phyloP scores from a whole-genome alignment of 1,139 yeast species.

The Petasospora fabianii region DNA sequence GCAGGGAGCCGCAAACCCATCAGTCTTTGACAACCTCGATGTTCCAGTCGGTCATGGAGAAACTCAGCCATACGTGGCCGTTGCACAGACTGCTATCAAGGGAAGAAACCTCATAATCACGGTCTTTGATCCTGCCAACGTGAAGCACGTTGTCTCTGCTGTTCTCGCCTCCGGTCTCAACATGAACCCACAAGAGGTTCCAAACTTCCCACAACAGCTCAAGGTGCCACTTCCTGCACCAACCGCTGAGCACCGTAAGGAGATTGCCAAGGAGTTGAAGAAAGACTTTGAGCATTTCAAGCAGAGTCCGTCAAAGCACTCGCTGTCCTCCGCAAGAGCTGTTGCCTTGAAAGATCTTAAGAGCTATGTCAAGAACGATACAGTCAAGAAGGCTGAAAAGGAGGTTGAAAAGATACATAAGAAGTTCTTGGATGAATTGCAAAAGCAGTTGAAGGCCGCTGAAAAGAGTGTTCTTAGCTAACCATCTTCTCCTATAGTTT shows the following conservation, averaged over 20 bases:
- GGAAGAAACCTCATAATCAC: conserved; percentile 70
- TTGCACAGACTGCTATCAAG: conserved; percentile 76
- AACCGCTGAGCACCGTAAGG: conserved; percentile 64
- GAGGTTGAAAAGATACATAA: conserved; percentile 70
- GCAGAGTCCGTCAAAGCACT: conserved; percentile 45
- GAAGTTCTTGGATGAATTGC: conserved; percentile 53
- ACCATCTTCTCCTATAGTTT: background rate
- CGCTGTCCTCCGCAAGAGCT: conserved; percentile 61
- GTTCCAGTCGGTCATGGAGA: conserved; percentile 50
- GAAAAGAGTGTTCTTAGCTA: conserved; percentile 42
- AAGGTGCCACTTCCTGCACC: conserved; percentile 74
- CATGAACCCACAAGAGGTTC: conserved; percentile 82
- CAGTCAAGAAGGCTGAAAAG: conserved; percentile 47
- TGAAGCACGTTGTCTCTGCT: conserved; percentile 79
- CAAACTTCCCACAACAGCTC: conserved; percentile 70
- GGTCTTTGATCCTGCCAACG: conserved; percentile 75
- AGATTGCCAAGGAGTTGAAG: conserved; percentile 57
- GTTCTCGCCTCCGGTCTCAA: conserved; percentile 85
- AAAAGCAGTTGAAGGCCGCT: conserved; percentile 54
- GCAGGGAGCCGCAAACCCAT: conserved; percentile 64
- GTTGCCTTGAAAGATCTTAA: conserved; percentile 58
- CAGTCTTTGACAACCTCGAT: conserved; percentile 57
- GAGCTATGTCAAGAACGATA: conserved; percentile 52
- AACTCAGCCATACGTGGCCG: conserved; percentile 47
- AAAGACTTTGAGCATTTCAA: conserved; percentile 61